A percentile compares a stretch with the other conserved stretches of the same genome.
phyloP scores from a whole-genome alignment of 2,329 filamentous ascomycete species.

The Diaporthe humulicola region DNA sequence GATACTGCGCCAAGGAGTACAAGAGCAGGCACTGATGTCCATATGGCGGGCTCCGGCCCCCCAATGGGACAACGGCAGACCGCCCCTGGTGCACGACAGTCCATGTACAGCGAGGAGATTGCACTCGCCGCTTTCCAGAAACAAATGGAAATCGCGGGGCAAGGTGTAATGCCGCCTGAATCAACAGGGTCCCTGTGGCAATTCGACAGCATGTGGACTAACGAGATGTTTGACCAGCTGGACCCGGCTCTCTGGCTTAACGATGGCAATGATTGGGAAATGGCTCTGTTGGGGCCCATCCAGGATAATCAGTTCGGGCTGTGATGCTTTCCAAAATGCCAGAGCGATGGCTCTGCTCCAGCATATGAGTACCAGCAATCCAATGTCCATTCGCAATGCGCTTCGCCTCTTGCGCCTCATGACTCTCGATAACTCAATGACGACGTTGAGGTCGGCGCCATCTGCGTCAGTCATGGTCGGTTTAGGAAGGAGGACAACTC shows the following conservation, averaged over 20 bases:
- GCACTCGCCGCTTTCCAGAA: conserved; percentile 9
- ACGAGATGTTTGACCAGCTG: conserved; percentile 42
- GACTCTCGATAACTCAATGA: not conserved
- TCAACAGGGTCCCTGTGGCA: conserved; percentile 37
- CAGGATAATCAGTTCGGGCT: conserved; percentile 5
- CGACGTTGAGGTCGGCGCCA: not conserved
- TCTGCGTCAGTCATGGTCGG: not conserved
- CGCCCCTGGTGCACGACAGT: not conserved
- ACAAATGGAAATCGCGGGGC: conserved; percentile 14
- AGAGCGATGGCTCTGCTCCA: not conserved
- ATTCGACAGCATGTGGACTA: conserved; percentile 39
- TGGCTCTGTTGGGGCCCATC: conserved; percentile 15
- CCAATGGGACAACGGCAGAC: not conserved
- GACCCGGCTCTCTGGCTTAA: conserved; percentile 43
- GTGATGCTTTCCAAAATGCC: not conserved
- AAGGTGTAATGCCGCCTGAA: conserved; percentile 19
- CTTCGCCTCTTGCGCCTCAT: not conserved
- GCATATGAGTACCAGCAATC: not conserved
- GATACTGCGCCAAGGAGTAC: not conserved
- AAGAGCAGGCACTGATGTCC: not conserved
- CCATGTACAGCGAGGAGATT: not conserved
- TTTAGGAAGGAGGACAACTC: conserved; percentile 12
- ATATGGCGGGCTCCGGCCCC: not conserved
- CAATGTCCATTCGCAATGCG: not conserved
- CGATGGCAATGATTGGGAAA: conserved; percentile 30